Percentiles rank a stretch among this genome's conserved stretches.
These are phyloP conservation scores for Ceratocystis variospora DNA, from an alignment of 2,329 filamentous ascomycete species.

Conservation along the genomic window DNA sequence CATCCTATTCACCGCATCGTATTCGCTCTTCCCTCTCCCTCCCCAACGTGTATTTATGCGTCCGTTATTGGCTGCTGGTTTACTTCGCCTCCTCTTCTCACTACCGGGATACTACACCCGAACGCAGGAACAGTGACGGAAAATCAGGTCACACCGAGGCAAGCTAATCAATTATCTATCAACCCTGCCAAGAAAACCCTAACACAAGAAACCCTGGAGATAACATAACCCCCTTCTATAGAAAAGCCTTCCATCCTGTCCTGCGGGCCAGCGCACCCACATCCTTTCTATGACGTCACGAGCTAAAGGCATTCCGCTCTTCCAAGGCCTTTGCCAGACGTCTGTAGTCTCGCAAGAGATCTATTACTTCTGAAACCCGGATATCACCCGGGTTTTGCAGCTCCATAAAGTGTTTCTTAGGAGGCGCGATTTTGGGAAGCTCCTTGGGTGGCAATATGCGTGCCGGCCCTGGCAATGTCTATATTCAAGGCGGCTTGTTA, in stretches of 20 bases:
- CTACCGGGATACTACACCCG: too few relatives aligned
- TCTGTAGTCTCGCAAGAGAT: slow-evolving; percentile 61
- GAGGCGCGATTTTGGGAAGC: slow-evolving; percentile 44
- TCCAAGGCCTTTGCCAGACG: slow-evolving; percentile 52
- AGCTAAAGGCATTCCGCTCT: slow-evolving; percentile 46
- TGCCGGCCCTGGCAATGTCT: slow-evolving; percentile 50
- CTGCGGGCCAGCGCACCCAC: neutral
- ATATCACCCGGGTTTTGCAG: slow-evolving; percentile 56
- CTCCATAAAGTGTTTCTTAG: slow-evolving; percentile 60
- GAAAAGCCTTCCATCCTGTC: neutral
- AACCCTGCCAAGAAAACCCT: too few relatives aligned
- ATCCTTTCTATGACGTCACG: neutral
- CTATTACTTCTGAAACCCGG: slow-evolving; percentile 56
- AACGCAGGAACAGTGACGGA: too few relatives aligned
- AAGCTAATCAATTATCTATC: too few relatives aligned
- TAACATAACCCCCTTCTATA: neutral
- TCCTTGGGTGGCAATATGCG: slow-evolving; percentile 42
- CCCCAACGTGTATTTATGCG: too few relatives aligned
- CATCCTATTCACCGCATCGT: too few relatives aligned
- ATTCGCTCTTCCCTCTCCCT: too few relatives aligned
- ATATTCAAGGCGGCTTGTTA: neutral
- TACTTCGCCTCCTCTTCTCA: too few relatives aligned
- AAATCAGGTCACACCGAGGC: too few relatives aligned
- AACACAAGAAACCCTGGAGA: too few relatives aligned
- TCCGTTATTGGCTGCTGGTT: too few relatives aligned